Percentiles rank a stretch among this genome's conserved stretches.
Evolutionary conservation across 108 stramenopile genomes (phyloP).

Genomic region (Aurantiochytrium sp.): DNA sequence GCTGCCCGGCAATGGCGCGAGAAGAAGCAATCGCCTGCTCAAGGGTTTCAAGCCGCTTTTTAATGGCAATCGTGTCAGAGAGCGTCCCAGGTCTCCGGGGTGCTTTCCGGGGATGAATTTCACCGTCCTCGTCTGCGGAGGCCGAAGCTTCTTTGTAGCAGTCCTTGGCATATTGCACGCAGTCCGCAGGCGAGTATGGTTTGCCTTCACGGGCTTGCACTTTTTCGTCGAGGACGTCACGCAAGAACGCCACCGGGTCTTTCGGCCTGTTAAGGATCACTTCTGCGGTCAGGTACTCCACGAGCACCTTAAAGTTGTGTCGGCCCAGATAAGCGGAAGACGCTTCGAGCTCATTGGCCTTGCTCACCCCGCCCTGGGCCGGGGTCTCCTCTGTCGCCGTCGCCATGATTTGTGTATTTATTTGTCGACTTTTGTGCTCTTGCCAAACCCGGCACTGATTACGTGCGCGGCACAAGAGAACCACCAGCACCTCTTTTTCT

Average conservation of each 20-base stretch:
- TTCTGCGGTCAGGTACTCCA: conserved; percentile 55
- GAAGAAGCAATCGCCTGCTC: conserved; percentile 23
- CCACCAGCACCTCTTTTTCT: too few species aligned
- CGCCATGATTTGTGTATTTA: too few species aligned
- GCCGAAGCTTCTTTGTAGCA: conserved; percentile 46
- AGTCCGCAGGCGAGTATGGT: conserved; percentile 18
- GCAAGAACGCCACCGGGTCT: conserved; percentile 44
- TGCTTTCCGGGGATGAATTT: conserved; percentile 19
- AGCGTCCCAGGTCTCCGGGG: not conserved
- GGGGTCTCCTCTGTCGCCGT: too few species aligned
- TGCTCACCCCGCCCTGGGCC: not conserved
- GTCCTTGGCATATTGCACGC: conserved; percentile 19
- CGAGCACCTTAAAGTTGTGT: conserved; percentile 46
- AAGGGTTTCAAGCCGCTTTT: not conserved
- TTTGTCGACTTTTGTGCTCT: too few species aligned
- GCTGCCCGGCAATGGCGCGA: conserved; percentile 28
- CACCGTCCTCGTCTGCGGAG: conserved; percentile 45
- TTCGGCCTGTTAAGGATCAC: conserved; percentile 33
- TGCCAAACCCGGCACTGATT: too few species aligned
- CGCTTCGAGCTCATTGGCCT: conserved; percentile 17
- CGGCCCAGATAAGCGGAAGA: conserved; percentile 42
- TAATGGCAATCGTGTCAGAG: not conserved
- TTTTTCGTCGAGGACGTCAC: conserved; percentile 33
- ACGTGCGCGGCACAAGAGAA: too few species aligned
- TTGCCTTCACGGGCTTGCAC: conserved; percentile 24